These are phyloP conservation scores for Boletus calvinii DNA, from an alignment of 1,284 basidiomycete species.

Conservation along the genomic window DNA sequence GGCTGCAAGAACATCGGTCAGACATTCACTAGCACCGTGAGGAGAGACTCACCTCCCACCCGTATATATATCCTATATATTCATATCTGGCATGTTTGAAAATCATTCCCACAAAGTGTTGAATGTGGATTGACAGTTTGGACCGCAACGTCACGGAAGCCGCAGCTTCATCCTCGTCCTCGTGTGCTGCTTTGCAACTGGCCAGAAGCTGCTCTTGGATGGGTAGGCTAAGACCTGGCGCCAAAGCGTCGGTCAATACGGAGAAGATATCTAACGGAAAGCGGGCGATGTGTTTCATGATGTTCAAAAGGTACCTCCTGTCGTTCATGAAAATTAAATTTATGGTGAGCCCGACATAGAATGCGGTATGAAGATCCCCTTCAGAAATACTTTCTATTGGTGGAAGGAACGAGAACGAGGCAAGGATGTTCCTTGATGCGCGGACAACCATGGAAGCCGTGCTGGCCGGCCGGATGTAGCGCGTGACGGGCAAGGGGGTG, in stretches of 20 bases:
- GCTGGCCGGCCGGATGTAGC: slow-evolving; percentile 35
- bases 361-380: slow-evolving; percentile 30
- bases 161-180: slow-evolving; percentile 35
- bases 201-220: slow-evolving; percentile 23
- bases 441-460: slow-evolving; percentile 42
- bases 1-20: slow-evolving; percentile 33
- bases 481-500: slow-evolving; percentile 17
- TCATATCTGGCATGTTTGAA: slow-evolving; percentile 44
- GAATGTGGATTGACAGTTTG: slow-evolving; percentile 25
- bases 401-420: slow-evolving; percentile 29
- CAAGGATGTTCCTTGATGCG: slow-evolving; percentile 40
- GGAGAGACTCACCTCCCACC: slow-evolving; percentile 50
- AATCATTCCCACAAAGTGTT: slow-evolving; percentile 53
- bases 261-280: slow-evolving; percentile 33
- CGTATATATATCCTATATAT: slow-evolving; percentile 49
- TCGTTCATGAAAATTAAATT: slow-evolving; percentile 34
- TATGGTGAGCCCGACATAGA: slow-evolving; percentile 33
- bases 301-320: slow-evolving; percentile 26
- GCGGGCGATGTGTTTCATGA: slow-evolving; percentile 31
- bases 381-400: slow-evolving; percentile 23
- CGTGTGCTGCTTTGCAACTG: slow-evolving; percentile 30
- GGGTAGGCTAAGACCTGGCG: slow-evolving; percentile 24
- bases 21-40: not conserved
- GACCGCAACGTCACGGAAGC: slow-evolving; percentile 30
- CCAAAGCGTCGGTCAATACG: slow-evolving; percentile 31